Evolutionary conservation across 495 filamentous ascomycete genomes (phyloP).

Genomic region (Thozetella sp.): DNA sequence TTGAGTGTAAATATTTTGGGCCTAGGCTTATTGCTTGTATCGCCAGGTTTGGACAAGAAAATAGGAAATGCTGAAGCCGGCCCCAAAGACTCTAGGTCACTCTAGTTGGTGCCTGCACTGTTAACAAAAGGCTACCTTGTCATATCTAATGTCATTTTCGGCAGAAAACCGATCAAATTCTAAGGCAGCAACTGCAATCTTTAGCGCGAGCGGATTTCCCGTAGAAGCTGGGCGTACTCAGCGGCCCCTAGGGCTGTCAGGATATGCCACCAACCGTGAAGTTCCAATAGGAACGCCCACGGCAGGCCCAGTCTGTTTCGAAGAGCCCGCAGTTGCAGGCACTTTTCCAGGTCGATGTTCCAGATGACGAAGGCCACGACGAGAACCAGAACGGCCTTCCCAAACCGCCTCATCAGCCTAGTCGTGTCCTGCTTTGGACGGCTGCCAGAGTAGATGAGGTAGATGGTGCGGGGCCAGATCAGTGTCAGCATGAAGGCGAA

Average conservation of each 20-base stretch:
- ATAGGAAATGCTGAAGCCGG: too few relatives aligned
- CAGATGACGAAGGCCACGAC: conserved; percentile 45
- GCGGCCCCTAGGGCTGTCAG: conserved; percentile 50
- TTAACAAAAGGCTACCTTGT: too few relatives aligned
- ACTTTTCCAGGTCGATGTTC: conserved; percentile 49
- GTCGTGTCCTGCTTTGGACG: conserved; percentile 11
- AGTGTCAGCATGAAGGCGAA: neutral
- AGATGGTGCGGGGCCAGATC: conserved; percentile 8
- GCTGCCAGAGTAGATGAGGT: conserved; percentile 17
- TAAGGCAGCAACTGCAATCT: too few relatives aligned
- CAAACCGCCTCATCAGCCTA: conserved; percentile 8
- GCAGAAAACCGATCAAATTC: too few relatives aligned
- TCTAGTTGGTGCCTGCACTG: too few relatives aligned
- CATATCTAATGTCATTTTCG: too few relatives aligned
- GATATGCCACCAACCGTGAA: conserved; percentile 67
- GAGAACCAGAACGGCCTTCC: conserved; percentile 20
- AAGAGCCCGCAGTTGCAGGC: conserved; percentile 29
- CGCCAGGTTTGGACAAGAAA: too few relatives aligned
- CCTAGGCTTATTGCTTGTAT: too few relatives aligned
- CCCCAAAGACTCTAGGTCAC: too few relatives aligned
- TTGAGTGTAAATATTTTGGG: too few relatives aligned
- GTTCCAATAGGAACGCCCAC: conserved; percentile 52
- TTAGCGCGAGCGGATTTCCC: conserved; percentile 19
- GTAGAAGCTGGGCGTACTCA: conserved; percentile 19
- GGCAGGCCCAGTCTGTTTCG: conserved; percentile 47